These are phyloP conservation scores for Torulaspora gathmanii DNA, from an alignment of 805 yeast genomes.

Conservation along the genomic window DNA sequence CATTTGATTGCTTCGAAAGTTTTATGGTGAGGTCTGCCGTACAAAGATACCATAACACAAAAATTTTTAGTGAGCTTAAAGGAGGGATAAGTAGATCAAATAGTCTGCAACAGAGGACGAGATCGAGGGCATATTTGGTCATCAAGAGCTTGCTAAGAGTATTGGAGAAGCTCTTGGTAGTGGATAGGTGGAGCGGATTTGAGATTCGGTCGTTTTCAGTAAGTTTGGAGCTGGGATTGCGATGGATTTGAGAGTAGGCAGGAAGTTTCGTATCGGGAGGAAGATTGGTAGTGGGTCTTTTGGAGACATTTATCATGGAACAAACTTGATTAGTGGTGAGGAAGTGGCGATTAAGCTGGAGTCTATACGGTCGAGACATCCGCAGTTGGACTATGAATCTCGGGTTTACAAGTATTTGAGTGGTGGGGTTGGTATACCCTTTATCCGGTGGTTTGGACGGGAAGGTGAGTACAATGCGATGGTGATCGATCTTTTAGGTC, in stretches of 20 bases:
- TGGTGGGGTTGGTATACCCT: constrained; percentile 97
- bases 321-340: constrained; percentile 92
- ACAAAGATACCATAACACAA: constrained; percentile 1
- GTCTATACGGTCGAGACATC: constrained; percentile 85
- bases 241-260: constrained; percentile 83
- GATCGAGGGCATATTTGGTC: not conserved
- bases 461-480: constrained; percentile 95
- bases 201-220: not conserved
- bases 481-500: constrained; percentile 95
- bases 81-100: not conserved
- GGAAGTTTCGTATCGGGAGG: constrained; percentile 88
- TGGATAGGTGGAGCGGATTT: not conserved
- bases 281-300: constrained; percentile 96
- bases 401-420: constrained; percentile 89
- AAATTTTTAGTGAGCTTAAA: constrained; percentile 5
- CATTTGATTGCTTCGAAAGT: not conserved
- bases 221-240: not conserved
- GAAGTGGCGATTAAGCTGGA: constrained; percentile 97
- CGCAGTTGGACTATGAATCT: constrained; percentile 95
- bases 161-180: not conserved
- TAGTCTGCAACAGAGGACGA: not conserved
- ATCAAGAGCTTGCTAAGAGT: not conserved
- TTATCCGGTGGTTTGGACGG: constrained; percentile 94
- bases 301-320: constrained; percentile 92
- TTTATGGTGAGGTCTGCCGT: not conserved